Base-by-base conservation (phyloP, 306 rosid genomes). In the Malus asiatica region DNA sequence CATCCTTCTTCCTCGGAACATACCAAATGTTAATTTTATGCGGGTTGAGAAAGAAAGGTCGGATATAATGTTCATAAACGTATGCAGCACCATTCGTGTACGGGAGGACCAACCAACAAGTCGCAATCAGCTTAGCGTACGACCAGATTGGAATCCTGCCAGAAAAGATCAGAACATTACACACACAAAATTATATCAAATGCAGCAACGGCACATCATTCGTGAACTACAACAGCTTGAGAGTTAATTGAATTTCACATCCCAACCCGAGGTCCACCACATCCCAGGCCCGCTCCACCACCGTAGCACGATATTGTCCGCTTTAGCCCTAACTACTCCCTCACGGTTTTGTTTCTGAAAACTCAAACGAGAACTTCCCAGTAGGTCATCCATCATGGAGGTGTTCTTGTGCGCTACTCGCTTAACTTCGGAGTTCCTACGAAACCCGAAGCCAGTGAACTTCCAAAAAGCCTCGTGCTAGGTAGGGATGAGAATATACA, bases 111-210 rank as follows among this genome's bases (percentile, higher is more conserved):
- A 96, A 82, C 99, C 99, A 96, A 84, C 91, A 87, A 46, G 90
- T 89, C 60, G 72, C 44, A 68, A 92, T 89, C 81, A 96, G 86
- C 91, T 89, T 96, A 46, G 91, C 94, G 85, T 92, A 92, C 38
- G 99, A 90, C 99, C 99, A 96, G 77, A 96, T 78, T 6, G 97
- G 99, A 77, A 96, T 81, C 99, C 99, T 96, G 80, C 71, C 75
- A 88, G 48, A 83, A 73, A 8, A 59, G 14, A 68, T 76, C 4
- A 67, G 35, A 59, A 64, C 76, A 40, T 55, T 83, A 32, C 70
- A 61, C 68, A 46, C 51, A 22, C 29, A 15, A 64, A 74, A 30
- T 22, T 6, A 51, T 8, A 35, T 8, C 10, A 32, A 33, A 51
- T 5, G 51, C 65, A 22, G 19, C 58, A 7, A 23, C 0, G 13